Evolutionary conservation across 345 rosid species (phyloP).

Genomic region (Erysimum cheiranthoides): DNA sequence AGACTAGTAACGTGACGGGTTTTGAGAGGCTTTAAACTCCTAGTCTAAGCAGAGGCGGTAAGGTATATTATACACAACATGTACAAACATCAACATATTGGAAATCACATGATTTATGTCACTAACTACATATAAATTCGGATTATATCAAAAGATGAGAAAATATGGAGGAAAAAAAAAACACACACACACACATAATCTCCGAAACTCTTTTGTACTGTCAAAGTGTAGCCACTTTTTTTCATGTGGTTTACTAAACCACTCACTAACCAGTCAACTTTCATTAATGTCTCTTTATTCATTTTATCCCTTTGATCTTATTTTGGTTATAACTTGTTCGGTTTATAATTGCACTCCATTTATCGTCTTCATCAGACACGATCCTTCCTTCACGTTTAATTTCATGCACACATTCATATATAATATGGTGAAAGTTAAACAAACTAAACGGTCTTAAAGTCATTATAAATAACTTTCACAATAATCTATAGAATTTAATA

Average conservation of each 20-base stretch:
- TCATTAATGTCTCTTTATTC: constrained; percentile 16
- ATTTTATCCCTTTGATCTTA: not conserved
- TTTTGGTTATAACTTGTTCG: not conserved
- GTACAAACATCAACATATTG: constrained; percentile 10
- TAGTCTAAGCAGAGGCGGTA: too few relatives aligned
- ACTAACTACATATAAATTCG: constrained; percentile 16
- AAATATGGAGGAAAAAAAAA: not conserved
- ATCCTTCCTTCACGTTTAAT: constrained; percentile 70
- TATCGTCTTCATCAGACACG: constrained; percentile 39
- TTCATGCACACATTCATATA: constrained; percentile 18
- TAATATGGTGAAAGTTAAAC: not conserved
- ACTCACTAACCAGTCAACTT: constrained; percentile 43
- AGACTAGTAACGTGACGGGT: too few relatives aligned
- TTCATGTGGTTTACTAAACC: constrained; percentile 41
- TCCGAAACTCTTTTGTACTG: constrained; percentile 51
- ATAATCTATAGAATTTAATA: not conserved
- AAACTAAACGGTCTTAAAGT: not conserved
- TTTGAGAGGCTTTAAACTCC: too few relatives aligned
- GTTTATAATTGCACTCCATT: not conserved
- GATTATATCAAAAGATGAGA: constrained; percentile 40
- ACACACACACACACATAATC: constrained; percentile 36
- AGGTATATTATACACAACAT: constrained; percentile 14
- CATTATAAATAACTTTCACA: not conserved
- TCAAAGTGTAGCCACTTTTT: constrained; percentile 44
- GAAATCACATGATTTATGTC: constrained; percentile 32